Conservation (phyloP, 2,329 filamentous ascomycete genomes). For the Fusarium musae region DNA sequence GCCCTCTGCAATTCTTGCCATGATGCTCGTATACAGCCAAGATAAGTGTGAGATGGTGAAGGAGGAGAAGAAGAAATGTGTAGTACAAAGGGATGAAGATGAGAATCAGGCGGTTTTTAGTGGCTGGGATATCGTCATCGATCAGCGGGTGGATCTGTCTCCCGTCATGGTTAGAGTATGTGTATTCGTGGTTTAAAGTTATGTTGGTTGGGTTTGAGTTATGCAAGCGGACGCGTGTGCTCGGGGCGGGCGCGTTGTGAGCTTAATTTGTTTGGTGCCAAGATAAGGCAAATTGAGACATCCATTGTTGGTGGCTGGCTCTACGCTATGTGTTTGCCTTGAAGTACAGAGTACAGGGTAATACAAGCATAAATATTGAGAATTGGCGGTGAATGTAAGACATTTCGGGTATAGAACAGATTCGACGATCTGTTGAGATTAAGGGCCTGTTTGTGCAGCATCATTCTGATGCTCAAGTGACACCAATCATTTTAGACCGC, state of each 20-base stretch:
- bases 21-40: not conserved
- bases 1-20: conserved; percentile 7
- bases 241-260: not conserved
- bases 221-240: not conserved
- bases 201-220: not conserved
- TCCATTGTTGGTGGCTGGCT: not conserved
- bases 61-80: not conserved
- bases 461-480: not conserved
- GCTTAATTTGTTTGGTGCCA: not conserved
- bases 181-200: not conserved
- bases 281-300: conserved; percentile 1
- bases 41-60: not conserved
- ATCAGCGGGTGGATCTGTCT: not conserved
- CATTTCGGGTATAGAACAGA: not conserved
- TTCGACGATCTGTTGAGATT: not conserved
- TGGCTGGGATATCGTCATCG: conserved; percentile 16
- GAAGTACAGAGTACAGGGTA: not conserved
- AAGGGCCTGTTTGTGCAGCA: not conserved
- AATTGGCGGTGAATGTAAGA: not conserved
- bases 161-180: not conserved
- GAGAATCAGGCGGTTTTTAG: not conserved
- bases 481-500: not conserved
- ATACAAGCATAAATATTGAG: not conserved
- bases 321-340: not conserved
- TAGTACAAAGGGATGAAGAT: conserved; percentile 5